These are phyloP conservation scores for Dactylis glomerata DNA, from an alignment of 176 grass and related monocot genomes.

Conservation along the genomic window DNA sequence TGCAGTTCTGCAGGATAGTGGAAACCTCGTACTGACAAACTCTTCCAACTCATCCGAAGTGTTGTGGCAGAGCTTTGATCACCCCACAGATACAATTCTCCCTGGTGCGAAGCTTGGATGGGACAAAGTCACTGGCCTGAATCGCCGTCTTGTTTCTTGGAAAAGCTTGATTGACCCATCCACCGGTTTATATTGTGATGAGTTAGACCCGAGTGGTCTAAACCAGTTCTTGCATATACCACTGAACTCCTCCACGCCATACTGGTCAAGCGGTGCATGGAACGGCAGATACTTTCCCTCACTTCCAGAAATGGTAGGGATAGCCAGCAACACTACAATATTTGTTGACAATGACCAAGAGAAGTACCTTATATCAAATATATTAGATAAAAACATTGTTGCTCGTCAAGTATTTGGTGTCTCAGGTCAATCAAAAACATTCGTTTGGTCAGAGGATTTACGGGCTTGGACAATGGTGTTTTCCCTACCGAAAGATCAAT, in stretches of 20 bases:
- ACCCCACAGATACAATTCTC: too few relatives aligned
- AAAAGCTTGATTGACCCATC: too few relatives aligned
- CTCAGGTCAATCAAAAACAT: not conserved
- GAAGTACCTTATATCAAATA: slow-evolving; percentile 24
- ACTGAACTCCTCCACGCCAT: slow-evolving; percentile 1
- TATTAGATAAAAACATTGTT: not conserved
- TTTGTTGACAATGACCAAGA: slow-evolving; percentile 22
- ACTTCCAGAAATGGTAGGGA: slow-evolving; percentile 21
- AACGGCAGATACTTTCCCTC: slow-evolving; percentile 26
- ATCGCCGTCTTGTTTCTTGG: too few relatives aligned
- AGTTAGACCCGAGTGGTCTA: not conserved
- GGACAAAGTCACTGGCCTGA: too few relatives aligned
- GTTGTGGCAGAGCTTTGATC: too few relatives aligned
- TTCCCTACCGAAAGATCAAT: not conserved
- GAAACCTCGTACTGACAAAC: too few relatives aligned
- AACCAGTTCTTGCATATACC: not conserved
- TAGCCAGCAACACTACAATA: not conserved
- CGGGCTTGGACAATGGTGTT: not conserved
- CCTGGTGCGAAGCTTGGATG: too few relatives aligned
- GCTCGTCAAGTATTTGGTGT: not conserved
- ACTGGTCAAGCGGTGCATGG: slow-evolving; percentile 32
- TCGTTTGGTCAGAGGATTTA: not conserved
- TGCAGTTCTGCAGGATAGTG: too few relatives aligned
- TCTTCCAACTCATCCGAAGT: too few relatives aligned
- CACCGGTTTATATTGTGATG: not conserved